Percentiles rank a stretch among this genome's conserved stretches.
phyloP scores from a whole-genome alignment of 495 filamentous ascomycete species.

The Aspergillus haitiensis region DNA sequence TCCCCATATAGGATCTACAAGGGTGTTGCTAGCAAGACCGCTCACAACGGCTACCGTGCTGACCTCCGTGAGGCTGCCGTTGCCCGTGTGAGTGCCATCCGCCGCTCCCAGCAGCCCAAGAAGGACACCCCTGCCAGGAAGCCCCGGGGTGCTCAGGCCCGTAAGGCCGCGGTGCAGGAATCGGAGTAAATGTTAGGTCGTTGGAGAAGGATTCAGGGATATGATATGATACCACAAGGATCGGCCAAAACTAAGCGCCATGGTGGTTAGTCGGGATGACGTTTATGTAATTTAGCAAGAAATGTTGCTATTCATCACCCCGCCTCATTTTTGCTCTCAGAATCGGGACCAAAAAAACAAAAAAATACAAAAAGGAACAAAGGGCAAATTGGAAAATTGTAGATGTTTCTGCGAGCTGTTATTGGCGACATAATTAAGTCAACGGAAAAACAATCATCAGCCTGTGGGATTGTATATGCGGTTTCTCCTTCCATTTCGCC shows the following conservation, averaged over 20 bases:
- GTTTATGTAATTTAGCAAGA: conserved; percentile 41
- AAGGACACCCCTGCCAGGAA: conserved; percentile 74
- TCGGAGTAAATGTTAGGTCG: conserved; percentile 39
- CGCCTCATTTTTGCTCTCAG: conserved; percentile 17
- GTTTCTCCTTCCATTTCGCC: background rate
- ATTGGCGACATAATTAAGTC: background rate
- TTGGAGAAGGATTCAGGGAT: conserved; percentile 14
- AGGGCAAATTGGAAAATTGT: conserved; percentile 3
- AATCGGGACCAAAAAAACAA: conserved; percentile 26
- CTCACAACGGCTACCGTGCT: conserved; percentile 79
- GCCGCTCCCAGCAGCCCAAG: conserved; percentile 70
- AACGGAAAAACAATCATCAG: conserved; percentile 29
- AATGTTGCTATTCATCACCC: conserved; percentile 24
- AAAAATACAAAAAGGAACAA: conserved; percentile 21
- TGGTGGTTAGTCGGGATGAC: conserved; percentile 31
- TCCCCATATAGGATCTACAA: conserved; percentile 71
- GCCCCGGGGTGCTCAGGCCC: conserved; percentile 78
- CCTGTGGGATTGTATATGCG: conserved; percentile 17
- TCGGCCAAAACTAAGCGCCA: conserved; percentile 25
- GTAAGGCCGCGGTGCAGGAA: conserved; percentile 63
- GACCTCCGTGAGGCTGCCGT: conserved; percentile 87
- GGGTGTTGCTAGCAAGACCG: conserved; percentile 72
- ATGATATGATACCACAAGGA: conserved; percentile 21
- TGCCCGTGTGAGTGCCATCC: conserved; percentile 84
- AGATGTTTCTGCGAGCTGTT: background rate